Evolutionary conservation across 176 grass and related monocot species (phyloP), one percentile per base, ranked within the genome.

Genomic region (Phyllostachys edulis): DNA sequence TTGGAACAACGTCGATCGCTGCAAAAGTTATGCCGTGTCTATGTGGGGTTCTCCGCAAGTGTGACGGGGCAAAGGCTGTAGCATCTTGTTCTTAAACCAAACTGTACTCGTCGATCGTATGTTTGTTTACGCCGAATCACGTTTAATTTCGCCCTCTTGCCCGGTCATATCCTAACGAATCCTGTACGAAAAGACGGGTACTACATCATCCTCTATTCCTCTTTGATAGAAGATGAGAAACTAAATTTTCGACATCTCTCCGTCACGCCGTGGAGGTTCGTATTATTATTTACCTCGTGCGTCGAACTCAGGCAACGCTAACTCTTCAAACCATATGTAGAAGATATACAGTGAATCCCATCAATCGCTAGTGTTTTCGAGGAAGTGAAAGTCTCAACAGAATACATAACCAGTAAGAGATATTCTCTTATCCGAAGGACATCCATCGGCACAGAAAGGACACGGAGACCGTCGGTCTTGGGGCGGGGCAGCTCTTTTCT

Each of bases 31-130:
- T 56, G 54, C 54, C 15, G 1, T 18, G 42, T 39, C 41, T 42
- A 42, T 9, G 6, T 9, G 1, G 42, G 52, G 47, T 16, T 16
- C 13, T 49, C 47, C 47, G 14, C 47, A 18, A 18, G 52, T 8
- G 52, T 55, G 56, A 60, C 56, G 56, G 21, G 56, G 42, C 42
- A 7, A 71, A 16, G 2, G n/a, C 21, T 27, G n/a, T 7, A 23
- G 68, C 69, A 73, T 73, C 69, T 50, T 73, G 69, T 50, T 73
- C 44, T 72, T 49, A 32, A 72, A 72, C 69, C 69, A 72, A 72
- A 50, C 69, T 49, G 14, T 32, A 72, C 69, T 50, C 44, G 50
- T 50, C 69, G 32, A 29, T 16, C 45, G 18, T 29, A 24, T 17
- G 21, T 7, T 21, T 56, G 54, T 3, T 56, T 56, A n/a, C 9